Base-by-base conservation (phyloP, 116 monocot species). In the Zostera marina region DNA sequence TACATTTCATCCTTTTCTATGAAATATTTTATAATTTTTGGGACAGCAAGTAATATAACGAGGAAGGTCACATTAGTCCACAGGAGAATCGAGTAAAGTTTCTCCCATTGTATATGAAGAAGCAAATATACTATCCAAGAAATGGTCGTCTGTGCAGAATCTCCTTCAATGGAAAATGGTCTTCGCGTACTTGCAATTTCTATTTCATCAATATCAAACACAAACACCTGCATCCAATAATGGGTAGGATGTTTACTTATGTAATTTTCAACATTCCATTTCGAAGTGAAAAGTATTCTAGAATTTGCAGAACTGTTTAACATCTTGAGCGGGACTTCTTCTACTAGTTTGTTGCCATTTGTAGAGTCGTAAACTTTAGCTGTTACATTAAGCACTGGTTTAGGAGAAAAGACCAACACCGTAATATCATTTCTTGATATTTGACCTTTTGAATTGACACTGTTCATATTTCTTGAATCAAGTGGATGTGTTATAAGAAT, bases 231-330 rank as follows among this genome's bases (percentile, higher is more conserved):
- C 53, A 91, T 12, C 75, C 74, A 85, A 46, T 82, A 85, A 41
- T 73, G 80, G 15, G 66, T 48, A 8, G 82, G 58, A 64, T 70
- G 70, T 38, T 49, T 8, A 52, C 73, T 75, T 65, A 41, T 75
- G 71, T 85, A 85, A 42, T 19, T 91, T 66, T 73, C 82, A 49
- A 77, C 73, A 72, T 85, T 85, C 91, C 85, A 91, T 75, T 91
- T 82, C 20, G 82, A 79, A 62, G 73, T 72, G 57, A 82, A 91
- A 22, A 82, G 52, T 25, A 77, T 67, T 38, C 59, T 57, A 13
- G 47, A 23, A 56, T 41, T 44, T 44, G 19, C 14, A 56, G 68
- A 69, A 54, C 46, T 41, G 40, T 44, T 26, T 14, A 63, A 63
- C 53, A 52, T 56, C 46, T 58, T 68, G 41, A 91, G 70, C n/a